Percentiles rank a stretch among this genome's conserved stretches.
These are phyloP conservation scores for Bacidia rubella DNA, from an alignment of 495 filamentous ascomycete genomes.

Conservation along the genomic window DNA sequence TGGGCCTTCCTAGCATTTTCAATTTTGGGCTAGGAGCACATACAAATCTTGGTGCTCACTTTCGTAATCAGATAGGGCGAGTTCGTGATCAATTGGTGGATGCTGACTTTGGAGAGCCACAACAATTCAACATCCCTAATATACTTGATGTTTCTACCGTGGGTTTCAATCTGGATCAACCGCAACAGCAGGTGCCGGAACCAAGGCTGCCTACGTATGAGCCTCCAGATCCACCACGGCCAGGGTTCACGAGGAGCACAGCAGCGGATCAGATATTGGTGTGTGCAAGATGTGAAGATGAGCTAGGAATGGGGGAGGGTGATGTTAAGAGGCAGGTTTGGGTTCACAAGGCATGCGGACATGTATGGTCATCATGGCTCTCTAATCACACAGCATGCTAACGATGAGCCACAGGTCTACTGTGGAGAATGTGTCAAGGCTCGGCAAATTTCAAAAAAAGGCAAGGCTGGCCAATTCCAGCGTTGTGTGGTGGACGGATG, in stretches of 20 bases:
- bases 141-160: slow-evolving; percentile 19
- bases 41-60: background rate
- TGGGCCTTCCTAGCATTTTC: background rate
- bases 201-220: slow-evolving; percentile 33
- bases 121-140: slow-evolving; percentile 17
- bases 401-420: slow-evolving; percentile 41
- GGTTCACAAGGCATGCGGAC: slow-evolving; percentile 60
- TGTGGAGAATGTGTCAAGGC: slow-evolving; percentile 53
- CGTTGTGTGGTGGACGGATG: slow-evolving; percentile 41
- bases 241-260: slow-evolving; percentile 52
- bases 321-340: slow-evolving; percentile 55
- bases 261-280: slow-evolving; percentile 42
- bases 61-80: background rate
- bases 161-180: slow-evolving; percentile 21
- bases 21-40: background rate
- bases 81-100: background rate
- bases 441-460: slow-evolving; percentile 28
- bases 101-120: background rate
- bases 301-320: slow-evolving; percentile 46
- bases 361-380: slow-evolving; percentile 38
- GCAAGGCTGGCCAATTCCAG: slow-evolving; percentile 27
- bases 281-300: slow-evolving; percentile 59
- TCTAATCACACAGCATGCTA: background rate
- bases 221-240: slow-evolving; percentile 39
- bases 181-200: slow-evolving; percentile 17